Evolutionary conservation across 192 early-diverging fungal species (phyloP).

Genomic region (Thamnidium elegans): DNA sequence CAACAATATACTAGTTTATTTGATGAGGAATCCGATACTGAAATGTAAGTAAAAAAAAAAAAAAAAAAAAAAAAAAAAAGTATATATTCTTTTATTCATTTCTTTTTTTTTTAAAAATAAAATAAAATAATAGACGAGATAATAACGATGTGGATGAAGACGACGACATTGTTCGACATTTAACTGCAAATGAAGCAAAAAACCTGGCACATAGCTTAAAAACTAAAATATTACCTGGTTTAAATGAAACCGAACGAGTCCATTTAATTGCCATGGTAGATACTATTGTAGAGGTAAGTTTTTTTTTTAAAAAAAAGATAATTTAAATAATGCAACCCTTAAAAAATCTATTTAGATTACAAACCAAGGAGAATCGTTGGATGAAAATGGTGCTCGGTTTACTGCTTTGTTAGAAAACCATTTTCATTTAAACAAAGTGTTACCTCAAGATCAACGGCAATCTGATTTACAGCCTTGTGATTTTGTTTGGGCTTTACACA

Average conservation of each 20-base stretch:
- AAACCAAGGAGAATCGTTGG: conserved; percentile 66
- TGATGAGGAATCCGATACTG: conserved; percentile 41
- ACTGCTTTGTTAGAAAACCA: conserved; percentile 68
- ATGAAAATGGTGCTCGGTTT: conserved; percentile 85
- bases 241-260: conserved; percentile 67
- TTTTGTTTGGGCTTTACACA: conserved; percentile 81
- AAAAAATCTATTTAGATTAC: conserved; percentile 56
- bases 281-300: conserved; percentile 58
- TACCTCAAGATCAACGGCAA: conserved; percentile 46
- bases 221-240: conserved; percentile 52
- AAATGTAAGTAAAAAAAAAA: background rate
- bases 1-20: conserved; percentile 56
- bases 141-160: conserved; percentile 20
- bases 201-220: conserved; percentile 51
- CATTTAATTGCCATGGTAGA: conserved; percentile 77
- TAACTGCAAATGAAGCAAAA: conserved; percentile 21
- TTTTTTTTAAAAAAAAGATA: too few species aligned
- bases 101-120: background rate
- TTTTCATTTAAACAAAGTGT: conserved; percentile 56
- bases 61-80: background rate
- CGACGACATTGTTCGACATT: conserved; percentile 11
- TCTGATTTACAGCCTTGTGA: conserved; percentile 62
- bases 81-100: background rate
- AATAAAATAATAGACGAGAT: background rate
- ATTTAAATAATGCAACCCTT: too few species aligned